A percentile compares a stretch with the other conserved stretches of the same genome.
Conservation (phyloP, 306 rosid species). For the Cucumis melo region DNA sequence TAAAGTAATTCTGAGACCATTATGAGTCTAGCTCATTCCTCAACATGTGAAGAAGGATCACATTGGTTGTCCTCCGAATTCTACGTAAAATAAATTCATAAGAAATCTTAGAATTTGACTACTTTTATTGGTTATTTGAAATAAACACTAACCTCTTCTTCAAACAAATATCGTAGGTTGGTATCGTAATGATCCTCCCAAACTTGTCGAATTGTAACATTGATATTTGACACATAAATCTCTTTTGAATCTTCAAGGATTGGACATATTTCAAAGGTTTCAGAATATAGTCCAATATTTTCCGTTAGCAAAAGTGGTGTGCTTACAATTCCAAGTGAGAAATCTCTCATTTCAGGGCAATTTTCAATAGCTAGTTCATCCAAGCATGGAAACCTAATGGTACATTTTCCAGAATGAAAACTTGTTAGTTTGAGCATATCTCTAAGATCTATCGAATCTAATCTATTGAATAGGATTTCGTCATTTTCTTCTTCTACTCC, state of each 20-base stretch:
- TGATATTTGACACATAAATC: neutral
- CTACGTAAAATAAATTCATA: neutral
- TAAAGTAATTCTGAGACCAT: no score
- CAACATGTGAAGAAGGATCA: neutral
- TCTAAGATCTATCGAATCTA: fast-evolving
- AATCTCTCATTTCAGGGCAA: neutral
- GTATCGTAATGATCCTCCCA: neutral
- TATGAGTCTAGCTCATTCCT: no score
- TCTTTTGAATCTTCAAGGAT: neutral
- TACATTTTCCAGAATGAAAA: neutral
- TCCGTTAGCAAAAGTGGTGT: neutral
- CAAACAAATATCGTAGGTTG: neutral
- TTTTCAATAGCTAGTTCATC: neutral
- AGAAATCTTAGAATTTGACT: neutral
- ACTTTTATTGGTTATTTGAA: neutral
- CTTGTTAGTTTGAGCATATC: neutral
- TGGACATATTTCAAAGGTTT: no score
- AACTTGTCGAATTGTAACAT: neutral
- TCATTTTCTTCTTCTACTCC: neutral
- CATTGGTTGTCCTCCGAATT: neutral
- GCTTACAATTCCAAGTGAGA: neutral
- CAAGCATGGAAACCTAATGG: neutral
- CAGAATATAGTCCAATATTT: no score
- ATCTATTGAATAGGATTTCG: neutral
- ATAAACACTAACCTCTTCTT: neutral